phyloP scores from a whole-genome alignment of 345 rosid genomes.

The Physaria fendleri region DNA sequence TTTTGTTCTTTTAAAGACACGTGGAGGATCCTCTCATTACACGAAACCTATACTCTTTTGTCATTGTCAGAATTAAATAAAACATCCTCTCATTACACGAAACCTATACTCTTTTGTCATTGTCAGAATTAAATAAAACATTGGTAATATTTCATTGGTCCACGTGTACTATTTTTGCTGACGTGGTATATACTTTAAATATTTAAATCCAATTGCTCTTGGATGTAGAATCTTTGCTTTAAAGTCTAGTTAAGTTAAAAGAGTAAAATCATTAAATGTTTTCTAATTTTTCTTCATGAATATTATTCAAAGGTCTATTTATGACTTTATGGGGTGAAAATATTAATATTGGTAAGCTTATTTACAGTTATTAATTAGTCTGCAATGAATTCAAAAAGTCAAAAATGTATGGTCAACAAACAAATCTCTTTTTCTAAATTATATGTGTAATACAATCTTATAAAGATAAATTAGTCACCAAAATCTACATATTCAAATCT shows the following conservation, averaged over 20 bases:
- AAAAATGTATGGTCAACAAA: too few relatives aligned
- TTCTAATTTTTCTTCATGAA: background rate
- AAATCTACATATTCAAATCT: background rate
- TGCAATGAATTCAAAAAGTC: too few relatives aligned
- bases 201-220: background rate
- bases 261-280: too few relatives aligned
- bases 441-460: too few relatives aligned
- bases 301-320: background rate
- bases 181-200: background rate
- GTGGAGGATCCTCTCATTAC: constrained; percentile 28
- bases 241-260: background rate
- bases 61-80: constrained; percentile 12
- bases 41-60: constrained; percentile 25
- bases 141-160: too few relatives aligned
- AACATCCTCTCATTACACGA: constrained; percentile 11
- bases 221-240: constrained; percentile 3
- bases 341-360: constrained; percentile 5
- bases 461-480: background rate
- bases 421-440: too few relatives aligned
- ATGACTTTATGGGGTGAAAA: background rate
- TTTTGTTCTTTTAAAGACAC: constrained; percentile 31
- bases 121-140: too few relatives aligned
- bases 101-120: constrained; percentile 20
- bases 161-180: constrained; percentile 10
- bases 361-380: background rate